Base-by-base conservation (phyloP, 1,139 yeast species). In the Protomyces gravidus region DNA sequence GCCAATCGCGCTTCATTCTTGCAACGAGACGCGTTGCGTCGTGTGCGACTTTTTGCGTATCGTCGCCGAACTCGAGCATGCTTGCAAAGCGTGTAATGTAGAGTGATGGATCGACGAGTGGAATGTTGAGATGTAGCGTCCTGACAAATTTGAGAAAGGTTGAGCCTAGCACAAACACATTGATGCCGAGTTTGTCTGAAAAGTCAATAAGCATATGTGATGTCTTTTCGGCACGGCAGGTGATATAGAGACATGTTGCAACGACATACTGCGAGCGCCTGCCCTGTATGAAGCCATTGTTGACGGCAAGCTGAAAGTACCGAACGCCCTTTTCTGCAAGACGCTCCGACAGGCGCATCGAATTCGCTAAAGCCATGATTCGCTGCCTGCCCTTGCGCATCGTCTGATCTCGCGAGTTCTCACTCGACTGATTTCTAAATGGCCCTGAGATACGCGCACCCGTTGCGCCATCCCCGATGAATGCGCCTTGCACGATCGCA, bases 201-300 rank as follows among this genome's bases (percentile, higher is more conserved):
- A 92, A 92, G 73, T 94, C 98, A 68, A 92, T 89, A 68, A 92
- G 78, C 96, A 92, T 89, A 70, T 92, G 97, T 65, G 86, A 90
- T 1, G 97, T 90, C 70, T 82, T 81, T 68, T 86, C 94, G 70
- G 85, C 84, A 68, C 98, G 83, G 71, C 99, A 92, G 0, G 97
- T 96, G 59, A 92, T 83, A 69, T 92, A 92, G 30, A 92, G 77
- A 72, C 99, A 92, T 0, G 98, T 89, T 0, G 97, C 95, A 59
- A 90, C 83, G 4, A 92, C 97, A 69, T 90, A 90, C 70, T 89
- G 97, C 1, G 96, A 87, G 65, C 95, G 76, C 67, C 99, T 79
- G 13, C 99, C 99, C 71, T 92, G 96, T 23, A 92, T 97, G 69
- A 92, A 92, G 70, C 89, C 89, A 65, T 84, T 80, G 1, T 89